phyloP scores from a whole-genome alignment of 345 rosid species.

The Arabis alpina region DNA sequence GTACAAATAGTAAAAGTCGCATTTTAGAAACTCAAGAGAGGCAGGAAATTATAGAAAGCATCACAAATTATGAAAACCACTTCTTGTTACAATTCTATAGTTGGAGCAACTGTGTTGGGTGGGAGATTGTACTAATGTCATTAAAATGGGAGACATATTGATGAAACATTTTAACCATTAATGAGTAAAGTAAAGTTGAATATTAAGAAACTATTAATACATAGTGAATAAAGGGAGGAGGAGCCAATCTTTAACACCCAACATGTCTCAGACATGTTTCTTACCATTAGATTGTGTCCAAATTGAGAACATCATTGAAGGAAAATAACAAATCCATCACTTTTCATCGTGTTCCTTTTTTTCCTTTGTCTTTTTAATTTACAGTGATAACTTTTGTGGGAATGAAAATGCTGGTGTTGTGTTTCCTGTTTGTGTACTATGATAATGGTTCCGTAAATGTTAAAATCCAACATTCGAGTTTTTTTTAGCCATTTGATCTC shows the following conservation, averaged over 20 bases:
- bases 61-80: slow-evolving; percentile 41
- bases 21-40: slow-evolving; percentile 33
- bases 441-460: slow-evolving; percentile 34
- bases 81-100: slow-evolving; percentile 31
- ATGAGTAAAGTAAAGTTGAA: slow-evolving; percentile 37
- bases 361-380: slow-evolving; percentile 7
- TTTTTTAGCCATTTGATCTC: not conserved
- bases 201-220: slow-evolving; percentile 33
- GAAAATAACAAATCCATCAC: slow-evolving; percentile 25
- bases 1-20: slow-evolving; percentile 26
- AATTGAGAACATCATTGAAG: slow-evolving; percentile 38
- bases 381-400: slow-evolving; percentile 34
- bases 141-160: slow-evolving; percentile 43
- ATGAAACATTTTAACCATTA: slow-evolving; percentile 33
- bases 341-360: slow-evolving; percentile 39
- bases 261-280: slow-evolving; percentile 49
- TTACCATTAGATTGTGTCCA: slow-evolving; percentile 39
- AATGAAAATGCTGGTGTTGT: slow-evolving; percentile 33
- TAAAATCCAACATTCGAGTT: slow-evolving; percentile 4
- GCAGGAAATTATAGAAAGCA: slow-evolving; percentile 34
- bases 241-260: slow-evolving; percentile 41
- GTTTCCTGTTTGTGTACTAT: slow-evolving; percentile 38
- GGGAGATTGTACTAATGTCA: slow-evolving; percentile 40
- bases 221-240: slow-evolving; percentile 33
- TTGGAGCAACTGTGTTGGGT: slow-evolving; percentile 43